phyloP scores from a whole-genome alignment of 129 eudicot genomes.

The Pulicaria dysenterica region DNA sequence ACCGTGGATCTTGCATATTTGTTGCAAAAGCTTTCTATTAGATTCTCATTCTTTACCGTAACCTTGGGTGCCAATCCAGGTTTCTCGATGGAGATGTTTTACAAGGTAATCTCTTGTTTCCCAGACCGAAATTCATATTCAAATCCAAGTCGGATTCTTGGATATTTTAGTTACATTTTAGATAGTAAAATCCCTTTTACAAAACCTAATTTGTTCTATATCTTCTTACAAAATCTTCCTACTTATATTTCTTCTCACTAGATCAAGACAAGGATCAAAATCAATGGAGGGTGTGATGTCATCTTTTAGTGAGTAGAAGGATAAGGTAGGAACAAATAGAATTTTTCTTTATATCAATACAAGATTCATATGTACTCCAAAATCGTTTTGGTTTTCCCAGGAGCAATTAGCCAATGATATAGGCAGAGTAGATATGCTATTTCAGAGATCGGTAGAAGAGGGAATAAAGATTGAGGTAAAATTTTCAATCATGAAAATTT shows the following conservation, averaged over 20 bases:
- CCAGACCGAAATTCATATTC: neutral
- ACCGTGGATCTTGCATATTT: constrained; percentile 97
- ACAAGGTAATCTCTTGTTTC: constrained; percentile 62
- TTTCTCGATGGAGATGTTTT: constrained; percentile 80
- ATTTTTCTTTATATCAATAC: neutral
- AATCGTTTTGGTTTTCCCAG: constrained; percentile 42
- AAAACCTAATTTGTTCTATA: neutral
- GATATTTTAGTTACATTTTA: neutral
- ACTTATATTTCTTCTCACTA: too few species aligned
- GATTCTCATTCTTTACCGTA: constrained; percentile 86
- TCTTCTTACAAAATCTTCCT: neutral
- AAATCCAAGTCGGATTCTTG: neutral
- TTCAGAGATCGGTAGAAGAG: constrained; percentile 78
- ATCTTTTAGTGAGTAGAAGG: too few species aligned
- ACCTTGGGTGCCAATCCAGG: constrained; percentile 95
- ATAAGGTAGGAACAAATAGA: too few species aligned
- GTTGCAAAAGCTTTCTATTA: constrained; percentile 76
- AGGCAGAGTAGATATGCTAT: constrained; percentile 77
- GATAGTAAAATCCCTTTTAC: neutral
- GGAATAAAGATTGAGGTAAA: constrained; percentile 88
- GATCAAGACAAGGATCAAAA: too few species aligned
- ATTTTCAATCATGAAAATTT: constrained; percentile 1
- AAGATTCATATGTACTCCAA: neutral
- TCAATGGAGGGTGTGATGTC: too few species aligned
- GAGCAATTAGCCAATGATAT: constrained; percentile 89